Base-by-base conservation (phyloP, 2,329 filamentous ascomycete genomes). In the Pseudocercospora vitis region DNA sequence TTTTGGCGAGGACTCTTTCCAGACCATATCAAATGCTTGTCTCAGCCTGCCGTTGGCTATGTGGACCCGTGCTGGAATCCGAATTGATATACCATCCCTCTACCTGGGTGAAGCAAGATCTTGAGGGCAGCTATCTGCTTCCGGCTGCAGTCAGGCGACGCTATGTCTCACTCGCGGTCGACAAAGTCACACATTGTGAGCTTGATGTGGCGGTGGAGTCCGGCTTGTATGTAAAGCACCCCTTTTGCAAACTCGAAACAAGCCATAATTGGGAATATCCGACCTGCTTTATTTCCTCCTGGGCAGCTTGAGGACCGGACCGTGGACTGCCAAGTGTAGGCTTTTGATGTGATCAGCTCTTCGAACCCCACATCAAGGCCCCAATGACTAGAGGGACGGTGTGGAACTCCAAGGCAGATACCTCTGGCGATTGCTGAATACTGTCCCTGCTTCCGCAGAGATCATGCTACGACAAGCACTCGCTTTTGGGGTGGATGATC, bases 51-150 rank as follows among this genome's bases (percentile, higher is more conserved):
- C 18, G 12, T 11, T 11, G 16, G 23, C 12, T 45, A 2, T 45
- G 40, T 18, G 24, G 23, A 14, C 40, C 40, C 2, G 14, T 45
- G 6, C 21, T 45, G n/a, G 11, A 28, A n/a, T 12, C 35, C 8
- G 47, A 29, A 19, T 23, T 21, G 6, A 11, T 53, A 12, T 53
- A 53, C 21, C 28, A 53, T 33, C 40, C 14, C 29, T 14, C 48
- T 11, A 53, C 51, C 7, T 53, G 51, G 51, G 42, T 33, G n/a
- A 37, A 32, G 11, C 44, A 53, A 12, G 51, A 53, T 29, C 21
- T 53, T 14, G 26, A 35, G n/a, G 21, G 23, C n/a, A 49, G 40
- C 11, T 40, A 39, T 19, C 29, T 53, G 6, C 33, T 53, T 9
- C 51, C 51, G n/a, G 9, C 40, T 1, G 16, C 21, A 26, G 40